Evolutionary conservation across 2,329 filamentous ascomycete species (phyloP), one percentile per base, ranked within the genome.

Genomic region (Shiraia bambusicola): DNA sequence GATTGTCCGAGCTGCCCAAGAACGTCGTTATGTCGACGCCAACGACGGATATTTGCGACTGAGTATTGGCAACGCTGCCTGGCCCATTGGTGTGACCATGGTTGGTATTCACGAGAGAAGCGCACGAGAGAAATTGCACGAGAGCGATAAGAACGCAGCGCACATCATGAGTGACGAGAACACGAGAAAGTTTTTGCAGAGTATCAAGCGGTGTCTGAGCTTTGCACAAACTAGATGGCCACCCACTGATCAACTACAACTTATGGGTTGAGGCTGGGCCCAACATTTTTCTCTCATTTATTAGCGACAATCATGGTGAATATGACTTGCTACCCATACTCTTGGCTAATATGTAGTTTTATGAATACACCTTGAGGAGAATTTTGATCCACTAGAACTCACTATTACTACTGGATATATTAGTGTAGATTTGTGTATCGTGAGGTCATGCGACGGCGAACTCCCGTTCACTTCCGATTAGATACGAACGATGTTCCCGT

Each of bases 11-110:
- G 87, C 90, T 17, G 89, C 92, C 3, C 93, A 98, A 70, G 84
- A 90, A 64, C 81, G 90, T 45, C 82, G 88, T 50, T 98, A 98
- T 64, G 92, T 98, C 33, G 88, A 96, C 70, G 93, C 93, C 25
- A 97, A 97, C 65, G 88, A 98, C 66, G 91, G 89, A 0, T 98
- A 98, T 69, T 75, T 98, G 47, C 80, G 88, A 38, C 76, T 98
- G 40, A 95, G 88, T 66, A 98, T 98, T 62, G 90, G 90, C 52
- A 95, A 95, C 73, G 91, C 90, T 55, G 93, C 93, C 12, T 98
- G 93, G 93, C 93, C 93, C 16, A 98, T 98, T 62, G 93, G 93
- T 71, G 93, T 98, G 28, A 98, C 93, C 68, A 98, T 97, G 93
- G 93, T 98, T 62, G 93, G 93, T 76, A 98, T 98, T 59, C 93